Percentiles rank a stretch among this genome's conserved stretches.
phyloP scores from a whole-genome alignment of 2,329 filamentous ascomycete species.

The Aspergillus clavatus region DNA sequence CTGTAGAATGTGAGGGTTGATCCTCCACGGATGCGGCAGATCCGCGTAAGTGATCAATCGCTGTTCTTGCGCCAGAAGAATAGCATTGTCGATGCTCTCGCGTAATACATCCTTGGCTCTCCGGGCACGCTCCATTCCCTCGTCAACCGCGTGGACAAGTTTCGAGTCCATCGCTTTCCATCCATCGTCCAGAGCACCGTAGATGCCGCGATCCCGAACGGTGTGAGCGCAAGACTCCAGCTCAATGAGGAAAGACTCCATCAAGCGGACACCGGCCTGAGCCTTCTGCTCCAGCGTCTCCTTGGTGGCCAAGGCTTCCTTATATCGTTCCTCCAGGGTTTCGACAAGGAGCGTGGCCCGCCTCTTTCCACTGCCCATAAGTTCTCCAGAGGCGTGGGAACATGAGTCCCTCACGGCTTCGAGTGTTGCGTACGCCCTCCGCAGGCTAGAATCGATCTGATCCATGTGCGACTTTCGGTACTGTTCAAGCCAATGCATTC shows the following conservation, averaged over 20 bases:
- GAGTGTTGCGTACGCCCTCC: conserved; percentile 77
- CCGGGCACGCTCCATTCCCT: conserved; percentile 75
- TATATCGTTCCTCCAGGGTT: conserved; percentile 80
- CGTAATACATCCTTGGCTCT: conserved; percentile 77
- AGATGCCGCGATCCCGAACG: conserved; percentile 70
- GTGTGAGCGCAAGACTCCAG: conserved; percentile 79
- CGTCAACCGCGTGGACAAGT: conserved; percentile 70
- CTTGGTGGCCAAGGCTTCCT: conserved; percentile 76
- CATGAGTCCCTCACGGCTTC: conserved; percentile 84
- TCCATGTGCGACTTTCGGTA: conserved; percentile 79
- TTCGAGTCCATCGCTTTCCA: conserved; percentile 76
- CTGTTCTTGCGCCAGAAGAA: conserved; percentile 68
- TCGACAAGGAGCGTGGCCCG: conserved; percentile 87
- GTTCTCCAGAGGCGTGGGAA: conserved; percentile 81
- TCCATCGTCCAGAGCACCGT: conserved; percentile 72
- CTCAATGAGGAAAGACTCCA: conserved; percentile 79
- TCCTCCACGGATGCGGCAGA: conserved; percentile 83
- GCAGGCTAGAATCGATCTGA: conserved; percentile 76
- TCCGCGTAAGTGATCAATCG: conserved; percentile 86
- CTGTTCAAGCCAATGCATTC: conserved; percentile 81
- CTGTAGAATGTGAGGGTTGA: conserved; percentile 86
- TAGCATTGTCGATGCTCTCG: conserved; percentile 75
- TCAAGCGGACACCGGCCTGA: conserved; percentile 75
- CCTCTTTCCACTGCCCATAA: conserved; percentile 79
- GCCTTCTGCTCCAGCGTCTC: conserved; percentile 91